Percentiles rank a stretch among this genome's conserved stretches.
Evolutionary conservation across 2,329 filamentous ascomycete genomes (phyloP).

Genomic region (Huntiella bhutanensis): DNA sequence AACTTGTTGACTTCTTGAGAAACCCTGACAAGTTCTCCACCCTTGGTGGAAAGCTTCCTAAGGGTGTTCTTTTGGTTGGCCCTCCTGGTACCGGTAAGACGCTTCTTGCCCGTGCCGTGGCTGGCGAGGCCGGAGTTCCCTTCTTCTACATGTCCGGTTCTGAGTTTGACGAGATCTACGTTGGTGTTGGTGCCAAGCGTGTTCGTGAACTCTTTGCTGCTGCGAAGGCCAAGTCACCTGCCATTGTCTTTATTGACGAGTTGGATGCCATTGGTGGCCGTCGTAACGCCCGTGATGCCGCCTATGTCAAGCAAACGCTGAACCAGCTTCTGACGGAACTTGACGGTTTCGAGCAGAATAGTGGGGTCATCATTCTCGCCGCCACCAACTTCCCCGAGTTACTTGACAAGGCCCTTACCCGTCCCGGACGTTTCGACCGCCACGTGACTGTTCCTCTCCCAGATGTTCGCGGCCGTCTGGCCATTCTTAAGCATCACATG

Average conservation of each 20-base stretch:
- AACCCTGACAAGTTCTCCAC: conserved; percentile 86
- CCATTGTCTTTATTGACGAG: conserved; percentile 92
- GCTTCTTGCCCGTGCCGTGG: conserved; percentile 81
- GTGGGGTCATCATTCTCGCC: conserved; percentile 84
- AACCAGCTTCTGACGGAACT: conserved; percentile 95
- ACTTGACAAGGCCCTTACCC: conserved; percentile 83
- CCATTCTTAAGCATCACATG: conserved; percentile 84
- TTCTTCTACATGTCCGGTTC: conserved; percentile 99
- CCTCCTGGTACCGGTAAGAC: conserved; percentile 97
- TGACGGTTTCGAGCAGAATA: conserved; percentile 90
- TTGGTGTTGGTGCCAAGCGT: conserved; percentile 89
- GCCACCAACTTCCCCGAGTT: conserved; percentile 92
- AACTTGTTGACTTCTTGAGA: conserved; percentile 88
- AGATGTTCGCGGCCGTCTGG: conserved; percentile 80
- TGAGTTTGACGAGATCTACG: conserved; percentile 96
- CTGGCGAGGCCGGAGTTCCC: conserved; percentile 88
- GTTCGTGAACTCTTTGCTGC: conserved; percentile 81
- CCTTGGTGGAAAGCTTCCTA: conserved; percentile 88
- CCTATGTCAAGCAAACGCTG: conserved; percentile 90
- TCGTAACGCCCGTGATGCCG: conserved; percentile 78
- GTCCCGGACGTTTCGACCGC: conserved; percentile 88
- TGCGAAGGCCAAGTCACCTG: conserved; percentile 68
- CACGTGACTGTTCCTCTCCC: conserved; percentile 77
- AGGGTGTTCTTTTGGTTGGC: conserved; percentile 85
- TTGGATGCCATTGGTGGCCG: conserved; percentile 88